Evolutionary conservation across 2,329 filamentous ascomycete species (phyloP), one percentile per base, ranked within the genome.

Genomic region (Periconia sp.): DNA sequence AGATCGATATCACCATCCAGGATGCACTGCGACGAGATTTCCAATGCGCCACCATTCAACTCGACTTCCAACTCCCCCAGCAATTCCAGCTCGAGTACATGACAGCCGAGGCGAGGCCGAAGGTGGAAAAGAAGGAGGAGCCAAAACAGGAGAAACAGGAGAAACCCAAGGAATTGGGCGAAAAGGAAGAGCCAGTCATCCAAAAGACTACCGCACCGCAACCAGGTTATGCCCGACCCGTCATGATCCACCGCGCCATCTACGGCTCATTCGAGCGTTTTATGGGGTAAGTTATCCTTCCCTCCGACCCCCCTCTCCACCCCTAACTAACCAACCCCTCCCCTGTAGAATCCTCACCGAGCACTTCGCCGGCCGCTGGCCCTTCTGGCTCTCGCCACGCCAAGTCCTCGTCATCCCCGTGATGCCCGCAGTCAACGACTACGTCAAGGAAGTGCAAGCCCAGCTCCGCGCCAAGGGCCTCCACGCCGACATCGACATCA

Each of bases 1-100:
- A 99, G 84, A 96, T 97, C 65, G 94, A 99, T 67, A 94, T 99
- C 69, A 95, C 91, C 57, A 92, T 99, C 68, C 88, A 87, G 48
- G 93, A 97, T 75, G 91, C 91, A 44, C 80, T 97, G 62, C 86
- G 86, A 75, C 85, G 92, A 72, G 90, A 92, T 55, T 90, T 87
- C 79, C 90, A 96, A 76, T 95, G 91, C 69, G 91, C 93, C 64
- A 97, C 93, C 13, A 96, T 97, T 63, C 93, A 97, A 77, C 85
- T 96, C 50, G 91, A 96, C 73, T 96, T 95, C 79, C 89, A 96
- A 70, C 83, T 90, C 18, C 88, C 89, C 1, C 81, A 88, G 65
- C 92, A 92, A 74, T 97, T 97, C 77, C 89, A 90, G 68, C 84
- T 97, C 41, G 88, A 92, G 73, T 95, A 92, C 73, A 87, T 90